phyloP scores from a whole-genome alignment of 176 grass and related monocot species.

The Lolium multiflorum region DNA sequence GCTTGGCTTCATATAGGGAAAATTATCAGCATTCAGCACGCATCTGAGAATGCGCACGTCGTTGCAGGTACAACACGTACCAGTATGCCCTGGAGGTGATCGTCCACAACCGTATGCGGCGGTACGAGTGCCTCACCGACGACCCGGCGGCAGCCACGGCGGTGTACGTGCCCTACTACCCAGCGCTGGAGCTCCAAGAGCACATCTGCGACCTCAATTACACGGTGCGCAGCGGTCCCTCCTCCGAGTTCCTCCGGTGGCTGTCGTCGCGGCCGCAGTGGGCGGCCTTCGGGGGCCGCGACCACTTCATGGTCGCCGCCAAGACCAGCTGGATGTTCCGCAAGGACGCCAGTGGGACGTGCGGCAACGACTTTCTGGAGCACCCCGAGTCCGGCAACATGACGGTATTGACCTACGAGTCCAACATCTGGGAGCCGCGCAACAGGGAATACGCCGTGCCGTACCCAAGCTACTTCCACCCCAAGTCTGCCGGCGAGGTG shows the following conservation, averaged over 20 bases:
- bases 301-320: slow-evolving; percentile 7
- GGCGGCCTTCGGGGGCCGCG: background rate
- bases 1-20: background rate
- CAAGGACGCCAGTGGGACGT: background rate
- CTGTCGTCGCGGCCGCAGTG: background rate
- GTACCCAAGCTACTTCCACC: background rate
- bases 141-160: background rate
- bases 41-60: background rate
- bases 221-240: background rate
- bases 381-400: background rate
- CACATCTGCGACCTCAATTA: background rate
- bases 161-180: slow-evolving; percentile 1
- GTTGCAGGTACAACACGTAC: background rate
- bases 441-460: background rate
- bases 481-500: background rate
- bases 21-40: background rate
- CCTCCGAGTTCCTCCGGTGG: background rate
- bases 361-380: background rate
- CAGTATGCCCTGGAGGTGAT: background rate
- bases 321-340: background rate
- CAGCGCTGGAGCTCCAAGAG: background rate
- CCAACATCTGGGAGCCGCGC: background rate
- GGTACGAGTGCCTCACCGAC: background rate
- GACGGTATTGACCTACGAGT: background rate
- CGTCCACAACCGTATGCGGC: background rate